Base-by-base conservation (phyloP, 768 basidiomycete genomes). In the Termitomyces sp. region DNA sequence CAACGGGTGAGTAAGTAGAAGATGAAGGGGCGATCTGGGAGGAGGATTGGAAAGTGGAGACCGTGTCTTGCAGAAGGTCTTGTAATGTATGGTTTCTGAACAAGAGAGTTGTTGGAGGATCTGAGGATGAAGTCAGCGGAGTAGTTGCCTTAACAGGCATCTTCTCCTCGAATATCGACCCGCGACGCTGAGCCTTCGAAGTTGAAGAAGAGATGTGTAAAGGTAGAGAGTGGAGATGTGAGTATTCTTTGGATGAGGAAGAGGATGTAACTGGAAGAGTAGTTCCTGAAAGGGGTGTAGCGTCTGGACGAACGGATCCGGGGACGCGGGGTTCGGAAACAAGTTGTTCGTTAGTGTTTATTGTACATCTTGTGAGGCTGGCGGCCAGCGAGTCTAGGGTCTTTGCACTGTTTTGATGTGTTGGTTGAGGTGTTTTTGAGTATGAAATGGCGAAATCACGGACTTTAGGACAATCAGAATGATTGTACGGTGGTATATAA, bases 51-150 rank as follows among this genome's bases (percentile, higher is more conserved):
- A 38, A 51, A 23, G 18, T 11, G 6, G 40, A 7, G 1, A 29
- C 20, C 7, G 49, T 46, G 36, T 60, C 76, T 44, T 70, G 72
- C 12, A 84, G 73, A 10, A 84, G 67, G 54, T 80, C 78, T 29
- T 78, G 69, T 7, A 85, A 64, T 54, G 77, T 74, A 35, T 66
- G 66, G 32, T 64, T 61, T 61, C 72, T 66, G 43, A 66, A 64
- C 32, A 60, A 54, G 36, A 61, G 60, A 7, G 36, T 18, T 18
- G 23, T 15, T 13, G 48, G 23, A 49, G 48, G 36, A 6, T 49
- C 48, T 10, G n/a, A 25, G 11, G 23, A 7, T 7, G 16, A 33
- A 16, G 22, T 10, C 33, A 25, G 10, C 16, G 33, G 23, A 23
- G 47, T 48, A n/a, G 33, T 48, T 48, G 23, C 33, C 23, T 3